Evolutionary conservation across 352 stramenopile species (phyloP), one percentile per base, ranked within the genome.

Genomic region (Phytophthora idaei): DNA sequence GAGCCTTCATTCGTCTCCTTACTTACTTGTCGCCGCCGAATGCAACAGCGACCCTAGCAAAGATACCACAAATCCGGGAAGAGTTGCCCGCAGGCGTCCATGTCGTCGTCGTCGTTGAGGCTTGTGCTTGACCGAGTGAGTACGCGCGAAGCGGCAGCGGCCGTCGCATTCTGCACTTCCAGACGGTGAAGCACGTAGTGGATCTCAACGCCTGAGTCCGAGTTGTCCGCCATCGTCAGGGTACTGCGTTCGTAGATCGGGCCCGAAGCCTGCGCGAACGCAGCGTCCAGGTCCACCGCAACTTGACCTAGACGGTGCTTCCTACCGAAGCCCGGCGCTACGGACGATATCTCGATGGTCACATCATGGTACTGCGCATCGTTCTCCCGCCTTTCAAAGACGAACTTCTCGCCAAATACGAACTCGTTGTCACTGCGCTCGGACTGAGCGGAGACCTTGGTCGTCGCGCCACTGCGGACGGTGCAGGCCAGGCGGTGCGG

Each of bases 1-100:
- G 34, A 65, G 59, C 51, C 8, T 57, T 63, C 32, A 49, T 47
- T 51, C 36, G 12, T 51, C 44, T 47, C 12, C 45, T 69, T 44
- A 69, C 25, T 70, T 74, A 67, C 27, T 64, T 51, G 34, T 17
- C 27, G 50, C 28, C 42, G 34, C 15, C 25, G 31, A 39, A 47
- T 56, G 17, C 27, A 41, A 15, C 27, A 50, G 21, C 53, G 28
- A 67, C 31, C 28, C 25, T 62, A 81, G 54, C 75, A 77, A 57
- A 84, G 66, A 73, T 85, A 85, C 76, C 76, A 85, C 29, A 85
- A 71, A 68, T 73, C 58, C 3, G 76, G 71, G 50, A 85, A 82
- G 39, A 78, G 77, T 61, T 76, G 70, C 32, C 76, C 76, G 14
- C 66, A 82, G 25, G 62, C 71, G 54, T 78, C 74, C 60, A 85